A percentile compares a stretch with the other conserved stretches of the same genome.
Evolutionary conservation across 2,329 filamentous ascomycete genomes (phyloP).

Genomic region (Clonostachys byssicola): DNA sequence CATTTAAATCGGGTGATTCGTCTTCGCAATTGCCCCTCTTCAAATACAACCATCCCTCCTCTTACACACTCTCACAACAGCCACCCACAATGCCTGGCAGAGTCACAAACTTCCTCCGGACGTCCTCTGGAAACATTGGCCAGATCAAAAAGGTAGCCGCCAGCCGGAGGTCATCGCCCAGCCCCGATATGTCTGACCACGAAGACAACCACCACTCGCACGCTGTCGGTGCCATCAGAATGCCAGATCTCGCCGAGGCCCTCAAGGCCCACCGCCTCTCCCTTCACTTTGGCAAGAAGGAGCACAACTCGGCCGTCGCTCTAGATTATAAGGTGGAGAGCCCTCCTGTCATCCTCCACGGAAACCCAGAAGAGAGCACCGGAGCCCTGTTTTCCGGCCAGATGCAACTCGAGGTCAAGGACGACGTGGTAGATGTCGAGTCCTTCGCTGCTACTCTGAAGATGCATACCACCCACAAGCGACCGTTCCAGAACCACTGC

Average conservation of each 20-base stretch:
- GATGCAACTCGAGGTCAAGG: conserved; percentile 68
- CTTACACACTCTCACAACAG: not conserved
- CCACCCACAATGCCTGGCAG: conserved; percentile 48
- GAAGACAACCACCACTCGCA: conserved; percentile 13
- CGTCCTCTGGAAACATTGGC: conserved; percentile 49
- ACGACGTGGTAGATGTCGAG: conserved; percentile 63
- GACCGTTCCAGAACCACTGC: conserved; percentile 78
- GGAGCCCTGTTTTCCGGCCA: conserved; percentile 85
- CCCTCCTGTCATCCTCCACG: conserved; percentile 81
- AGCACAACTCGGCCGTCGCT: conserved; percentile 31
- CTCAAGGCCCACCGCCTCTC: conserved; percentile 37
- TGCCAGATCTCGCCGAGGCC: conserved; percentile 29
- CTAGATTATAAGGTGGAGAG: conserved; percentile 70
- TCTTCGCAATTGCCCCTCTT: too few relatives aligned
- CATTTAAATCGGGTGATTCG: too few relatives aligned
- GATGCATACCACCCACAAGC: conserved; percentile 71
- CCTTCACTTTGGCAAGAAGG: conserved; percentile 35
- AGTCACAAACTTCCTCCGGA: conserved; percentile 53
- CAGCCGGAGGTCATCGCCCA: conserved; percentile 20
- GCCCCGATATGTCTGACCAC: conserved; percentile 26
- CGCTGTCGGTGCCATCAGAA: conserved; percentile 18
- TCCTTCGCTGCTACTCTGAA: conserved; percentile 70
- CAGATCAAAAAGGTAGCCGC: conserved; percentile 36
- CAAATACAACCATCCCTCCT: not conserved
- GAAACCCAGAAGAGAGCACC: conserved; percentile 67